These are phyloP conservation scores for Fonsecaea multimorphosa DNA, from an alignment of 2,329 filamentous ascomycete genomes.

Conservation along the genomic window DNA sequence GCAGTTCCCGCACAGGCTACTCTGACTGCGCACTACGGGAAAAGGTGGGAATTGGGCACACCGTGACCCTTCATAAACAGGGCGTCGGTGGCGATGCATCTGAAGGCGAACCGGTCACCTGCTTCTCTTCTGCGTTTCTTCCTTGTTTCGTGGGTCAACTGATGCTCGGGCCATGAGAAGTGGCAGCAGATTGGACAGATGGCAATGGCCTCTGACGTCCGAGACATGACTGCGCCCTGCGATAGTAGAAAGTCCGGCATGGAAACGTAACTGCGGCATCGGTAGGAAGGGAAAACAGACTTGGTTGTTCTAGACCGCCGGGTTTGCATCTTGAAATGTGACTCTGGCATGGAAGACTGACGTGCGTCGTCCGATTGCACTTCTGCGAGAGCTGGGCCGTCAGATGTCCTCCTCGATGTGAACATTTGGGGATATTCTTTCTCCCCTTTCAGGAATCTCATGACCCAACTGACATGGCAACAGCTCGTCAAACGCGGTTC, in stretches of 20 bases:
- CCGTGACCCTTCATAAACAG: slow-evolving; percentile 4
- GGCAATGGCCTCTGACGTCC: background rate
- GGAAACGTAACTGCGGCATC: background rate
- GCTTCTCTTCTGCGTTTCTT: background rate
- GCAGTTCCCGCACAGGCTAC: background rate
- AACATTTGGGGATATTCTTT: slow-evolving; percentile 6
- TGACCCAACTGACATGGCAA: background rate
- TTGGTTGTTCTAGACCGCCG: background rate
- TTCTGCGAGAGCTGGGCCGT: background rate
- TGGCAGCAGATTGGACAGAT: background rate
- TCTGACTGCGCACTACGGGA: background rate
- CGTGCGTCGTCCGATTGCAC: background rate
- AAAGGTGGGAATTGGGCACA: background rate
- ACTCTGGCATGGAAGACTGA: background rate
- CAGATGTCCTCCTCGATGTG: background rate
- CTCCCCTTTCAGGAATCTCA: background rate
- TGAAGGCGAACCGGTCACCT: background rate
- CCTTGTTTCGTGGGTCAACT: background rate
- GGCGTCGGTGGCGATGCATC: slow-evolving; percentile 3
- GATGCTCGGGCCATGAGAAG: background rate
- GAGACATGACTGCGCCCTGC: background rate
- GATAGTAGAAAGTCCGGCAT: background rate
- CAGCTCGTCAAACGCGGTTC: background rate
- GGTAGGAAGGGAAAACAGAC: background rate
- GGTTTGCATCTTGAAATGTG: background rate